Evolutionary conservation across 2,329 filamentous ascomycete species (phyloP).

Genomic region (Colletotrichum tamarilloi): DNA sequence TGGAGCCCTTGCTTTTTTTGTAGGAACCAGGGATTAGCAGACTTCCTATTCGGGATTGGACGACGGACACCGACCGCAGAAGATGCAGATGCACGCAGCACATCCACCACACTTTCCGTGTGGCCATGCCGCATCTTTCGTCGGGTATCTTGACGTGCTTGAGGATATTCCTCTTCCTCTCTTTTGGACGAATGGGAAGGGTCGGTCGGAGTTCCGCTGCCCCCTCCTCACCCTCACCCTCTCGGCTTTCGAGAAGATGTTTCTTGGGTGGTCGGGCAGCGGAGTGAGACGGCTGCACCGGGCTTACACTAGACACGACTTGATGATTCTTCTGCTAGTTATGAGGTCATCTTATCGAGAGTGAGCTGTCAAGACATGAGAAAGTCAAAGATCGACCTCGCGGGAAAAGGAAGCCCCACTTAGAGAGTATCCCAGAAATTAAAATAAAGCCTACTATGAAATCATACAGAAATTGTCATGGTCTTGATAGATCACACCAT

Average conservation of each 20-base stretch:
- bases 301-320: neutral
- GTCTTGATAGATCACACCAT: neutral
- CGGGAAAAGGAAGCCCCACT: too few species aligned
- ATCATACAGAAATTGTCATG: neutral
- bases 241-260: too few species aligned
- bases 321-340: neutral
- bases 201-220: neutral
- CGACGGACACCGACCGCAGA: neutral
- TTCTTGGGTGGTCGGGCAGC: too few species aligned
- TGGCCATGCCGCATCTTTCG: neutral
- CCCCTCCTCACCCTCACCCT: neutral
- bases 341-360: too few species aligned
- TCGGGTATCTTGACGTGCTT: neutral
- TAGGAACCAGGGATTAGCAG: neutral
- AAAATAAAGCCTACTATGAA: neutral
- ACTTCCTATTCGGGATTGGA: conserved; percentile 1
- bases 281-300: neutral
- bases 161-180: neutral
- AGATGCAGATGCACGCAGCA: neutral
- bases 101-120: neutral
- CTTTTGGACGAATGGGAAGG: neutral
- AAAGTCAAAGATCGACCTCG: neutral
- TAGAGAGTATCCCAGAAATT: neutral
- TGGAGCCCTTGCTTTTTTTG: neutral
- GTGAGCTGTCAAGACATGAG: too few species aligned